phyloP scores from a whole-genome alignment of 2,329 filamentous ascomycete genomes.

The Drechslerella stenobrocha region DNA sequence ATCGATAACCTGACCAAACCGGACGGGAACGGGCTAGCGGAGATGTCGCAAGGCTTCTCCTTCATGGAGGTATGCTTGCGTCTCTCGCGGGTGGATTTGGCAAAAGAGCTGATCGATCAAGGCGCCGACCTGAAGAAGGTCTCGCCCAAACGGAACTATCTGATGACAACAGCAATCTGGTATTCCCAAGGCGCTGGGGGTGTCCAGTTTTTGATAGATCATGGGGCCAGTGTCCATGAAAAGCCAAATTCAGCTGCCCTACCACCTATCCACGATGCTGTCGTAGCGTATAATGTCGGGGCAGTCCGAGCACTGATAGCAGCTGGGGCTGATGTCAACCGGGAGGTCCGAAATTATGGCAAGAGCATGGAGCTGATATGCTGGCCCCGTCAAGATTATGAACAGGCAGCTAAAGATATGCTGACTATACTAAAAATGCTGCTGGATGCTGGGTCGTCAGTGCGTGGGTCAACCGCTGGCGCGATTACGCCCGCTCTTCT shows the following conservation, averaged over 20 bases:
- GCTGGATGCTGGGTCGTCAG: slow-evolving; percentile 2
- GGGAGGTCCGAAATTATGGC: background rate
- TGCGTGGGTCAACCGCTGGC: background rate
- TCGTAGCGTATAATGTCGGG: slow-evolving; percentile 14
- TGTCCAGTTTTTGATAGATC: slow-evolving; percentile 21
- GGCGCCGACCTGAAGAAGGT: background rate
- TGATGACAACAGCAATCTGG: slow-evolving; percentile 25
- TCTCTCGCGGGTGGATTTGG: slow-evolving; percentile 11
- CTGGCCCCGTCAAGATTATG: too few relatives aligned
- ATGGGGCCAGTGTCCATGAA: slow-evolving; percentile 17
- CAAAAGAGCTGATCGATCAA: slow-evolving; percentile 22
- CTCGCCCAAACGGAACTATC: background rate
- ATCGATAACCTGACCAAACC: slow-evolving; percentile 20
- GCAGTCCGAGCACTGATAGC: slow-evolving; percentile 10
- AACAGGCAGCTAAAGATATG: slow-evolving; percentile 15
- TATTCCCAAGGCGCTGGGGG: slow-evolving; percentile 16
- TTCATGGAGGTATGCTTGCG: slow-evolving; percentile 26
- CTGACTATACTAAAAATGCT: slow-evolving; percentile 15
- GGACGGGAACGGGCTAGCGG: slow-evolving; percentile 11
- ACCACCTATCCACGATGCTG: slow-evolving; percentile 17
- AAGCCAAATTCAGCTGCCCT: slow-evolving; percentile 1
- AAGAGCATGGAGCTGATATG: slow-evolving; percentile 9
- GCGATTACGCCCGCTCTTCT: slow-evolving; percentile 11
- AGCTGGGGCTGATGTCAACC: slow-evolving; percentile 23
- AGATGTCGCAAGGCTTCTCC: slow-evolving; percentile 16